Conservation (phyloP, 495 filamentous ascomycete species). For the Penicillium silybi region DNA sequence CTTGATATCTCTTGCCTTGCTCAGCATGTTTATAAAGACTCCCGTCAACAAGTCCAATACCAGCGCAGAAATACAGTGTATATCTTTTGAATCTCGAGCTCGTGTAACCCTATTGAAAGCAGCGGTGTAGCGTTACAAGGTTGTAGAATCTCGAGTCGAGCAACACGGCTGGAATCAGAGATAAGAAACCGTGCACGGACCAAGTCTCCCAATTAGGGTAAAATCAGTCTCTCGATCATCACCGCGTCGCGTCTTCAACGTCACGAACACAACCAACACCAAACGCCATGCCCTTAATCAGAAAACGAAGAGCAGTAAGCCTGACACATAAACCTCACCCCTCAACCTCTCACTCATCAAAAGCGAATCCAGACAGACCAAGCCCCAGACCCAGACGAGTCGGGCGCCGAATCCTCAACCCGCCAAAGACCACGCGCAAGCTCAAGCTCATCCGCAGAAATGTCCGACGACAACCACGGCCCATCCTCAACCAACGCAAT, state of each 20-base stretch:
- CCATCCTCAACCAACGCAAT: constrained; percentile 55
- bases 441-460: constrained; percentile 3
- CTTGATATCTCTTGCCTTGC: constrained; percentile 3
- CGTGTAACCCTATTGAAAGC: no score
- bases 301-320: not conserved
- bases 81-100: not conserved
- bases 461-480: constrained; percentile 20
- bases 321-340: not conserved
- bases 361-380: not conserved
- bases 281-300: not conserved
- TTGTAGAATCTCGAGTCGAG: no score
- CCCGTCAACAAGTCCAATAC: not conserved
- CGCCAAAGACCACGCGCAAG: constrained; percentile 2
- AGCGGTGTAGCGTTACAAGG: no score
- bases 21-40: not conserved
- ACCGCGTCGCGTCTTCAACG: constrained; percentile 14
- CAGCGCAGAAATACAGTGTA: not conserved
- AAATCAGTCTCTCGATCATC: constrained; percentile 13
- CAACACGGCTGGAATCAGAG: no score
- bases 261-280: not conserved
- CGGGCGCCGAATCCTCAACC: not conserved
- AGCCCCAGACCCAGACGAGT: not conserved
- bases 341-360: not conserved
- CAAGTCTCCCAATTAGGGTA: constrained; percentile 15
- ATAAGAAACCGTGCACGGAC: constrained; percentile 23